These are phyloP conservation scores for Hyphopichia pseudoburtonii DNA, from an alignment of 1,139 yeast genomes.

Conservation along the genomic window DNA sequence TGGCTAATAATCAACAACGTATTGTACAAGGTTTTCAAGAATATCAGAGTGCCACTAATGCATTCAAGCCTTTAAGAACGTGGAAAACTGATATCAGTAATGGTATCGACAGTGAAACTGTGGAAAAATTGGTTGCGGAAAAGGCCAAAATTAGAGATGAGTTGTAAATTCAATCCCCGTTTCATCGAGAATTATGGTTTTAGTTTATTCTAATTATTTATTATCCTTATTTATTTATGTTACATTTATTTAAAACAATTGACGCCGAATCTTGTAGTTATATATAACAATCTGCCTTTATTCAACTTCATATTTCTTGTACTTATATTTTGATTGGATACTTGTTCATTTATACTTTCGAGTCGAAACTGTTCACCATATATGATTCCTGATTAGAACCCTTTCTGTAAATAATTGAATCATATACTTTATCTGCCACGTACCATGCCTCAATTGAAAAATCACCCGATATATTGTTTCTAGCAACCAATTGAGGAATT, in stretches of 20 bases:
- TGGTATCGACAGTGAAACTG: constrained; percentile 55
- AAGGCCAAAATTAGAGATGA: too few relatives aligned
- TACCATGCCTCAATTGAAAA: background rate
- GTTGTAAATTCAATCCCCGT: too few relatives aligned
- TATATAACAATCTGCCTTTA: too few relatives aligned
- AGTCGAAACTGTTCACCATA: background rate
- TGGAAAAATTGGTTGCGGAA: constrained; percentile 19
- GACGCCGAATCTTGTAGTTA: too few relatives aligned
- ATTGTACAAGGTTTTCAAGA: constrained; percentile 70
- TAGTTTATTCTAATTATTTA: too few relatives aligned
- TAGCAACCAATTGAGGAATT: background rate
- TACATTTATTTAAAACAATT: too few relatives aligned
- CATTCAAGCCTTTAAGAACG: constrained; percentile 67
- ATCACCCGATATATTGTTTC: background rate
- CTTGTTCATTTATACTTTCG: too few relatives aligned
- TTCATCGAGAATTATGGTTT: too few relatives aligned
- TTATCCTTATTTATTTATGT: too few relatives aligned
- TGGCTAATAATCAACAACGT: constrained; percentile 61
- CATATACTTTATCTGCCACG: constrained; percentile 3
- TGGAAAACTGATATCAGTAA: constrained; percentile 70
- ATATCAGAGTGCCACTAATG: constrained; percentile 66
- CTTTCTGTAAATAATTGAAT: background rate
- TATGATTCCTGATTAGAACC: constrained; percentile 1
- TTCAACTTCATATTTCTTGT: too few relatives aligned
- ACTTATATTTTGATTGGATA: too few relatives aligned